Conservation (phyloP, 1,139 yeast species). For the Yamadazyma dendronema region DNA sequence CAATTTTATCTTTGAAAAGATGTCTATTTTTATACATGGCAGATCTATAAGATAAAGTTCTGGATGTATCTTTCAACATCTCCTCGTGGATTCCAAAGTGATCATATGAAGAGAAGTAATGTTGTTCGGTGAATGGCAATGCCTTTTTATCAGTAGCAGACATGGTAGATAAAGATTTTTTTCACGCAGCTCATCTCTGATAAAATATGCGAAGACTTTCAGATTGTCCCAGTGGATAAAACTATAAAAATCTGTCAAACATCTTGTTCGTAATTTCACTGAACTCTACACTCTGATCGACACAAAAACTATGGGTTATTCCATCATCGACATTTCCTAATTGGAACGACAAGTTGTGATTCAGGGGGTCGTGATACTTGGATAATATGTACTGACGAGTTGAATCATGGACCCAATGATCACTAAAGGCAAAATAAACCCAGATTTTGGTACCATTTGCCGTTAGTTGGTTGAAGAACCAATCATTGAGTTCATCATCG, state of each 20-base stretch:
- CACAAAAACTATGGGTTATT: constrained; percentile 58
- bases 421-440: constrained; percentile 55
- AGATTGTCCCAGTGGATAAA: no score
- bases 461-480: constrained; percentile 44
- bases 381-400: constrained; percentile 43
- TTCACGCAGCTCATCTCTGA: not conserved
- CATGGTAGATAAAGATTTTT: constrained; percentile 10
- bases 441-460: constrained; percentile 33
- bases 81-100: constrained; percentile 98
- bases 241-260: constrained; percentile 2
- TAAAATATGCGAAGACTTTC: not conserved
- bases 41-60: constrained; percentile 89
- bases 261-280: constrained; percentile 37
- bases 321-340: constrained; percentile 23
- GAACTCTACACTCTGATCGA: constrained; percentile 51
- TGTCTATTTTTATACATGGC: constrained; percentile 91
- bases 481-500: constrained; percentile 42
- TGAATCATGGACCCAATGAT: constrained; percentile 59
- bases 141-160: constrained; percentile 54
- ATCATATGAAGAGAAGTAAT: constrained; percentile 91
- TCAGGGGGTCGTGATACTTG: constrained; percentile 29
- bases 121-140: constrained; percentile 74
- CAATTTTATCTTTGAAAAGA: constrained; percentile 87
- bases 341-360: constrained; percentile 31
- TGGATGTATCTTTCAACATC: constrained; percentile 93